Percentiles rank a stretch among this genome's conserved stretches.
Evolutionary conservation across 1,284 basidiomycete genomes (phyloP).

Genomic region (Tetrapyrgos nigripes): DNA sequence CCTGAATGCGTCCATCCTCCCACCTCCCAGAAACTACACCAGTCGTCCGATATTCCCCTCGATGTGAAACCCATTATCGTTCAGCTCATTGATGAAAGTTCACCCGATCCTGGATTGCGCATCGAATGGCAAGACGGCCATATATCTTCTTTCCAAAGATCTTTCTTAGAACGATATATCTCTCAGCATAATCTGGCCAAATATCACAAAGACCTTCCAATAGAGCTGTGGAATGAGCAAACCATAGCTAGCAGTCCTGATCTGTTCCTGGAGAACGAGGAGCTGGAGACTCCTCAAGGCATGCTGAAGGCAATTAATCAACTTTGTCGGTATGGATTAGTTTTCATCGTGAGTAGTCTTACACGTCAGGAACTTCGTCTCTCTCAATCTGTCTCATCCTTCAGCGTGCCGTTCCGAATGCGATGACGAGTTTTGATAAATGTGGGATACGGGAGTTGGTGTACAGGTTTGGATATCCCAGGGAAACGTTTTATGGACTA

Average conservation of each 20-base stretch:
- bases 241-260: slow-evolving; percentile 3
- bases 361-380: background rate
- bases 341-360: slow-evolving; percentile 39
- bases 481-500: slow-evolving; percentile 91
- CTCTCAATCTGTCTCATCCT: background rate
- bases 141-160: slow-evolving; percentile 53
- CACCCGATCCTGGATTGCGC: slow-evolving; percentile 31
- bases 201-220: slow-evolving; percentile 16
- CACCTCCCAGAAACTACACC: slow-evolving; percentile 80
- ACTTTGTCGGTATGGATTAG: slow-evolving; percentile 52
- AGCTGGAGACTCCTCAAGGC: slow-evolving; percentile 16
- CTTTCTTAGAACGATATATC: slow-evolving; percentile 59
- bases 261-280: slow-evolving; percentile 16
- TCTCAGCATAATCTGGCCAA: slow-evolving; percentile 28
- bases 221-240: slow-evolving; percentile 15
- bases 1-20: slow-evolving; percentile 70
- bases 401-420: slow-evolving; percentile 57
- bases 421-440: slow-evolving; percentile 55
- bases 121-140: slow-evolving; percentile 69
- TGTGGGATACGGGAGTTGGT: slow-evolving; percentile 77
- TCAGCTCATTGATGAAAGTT: slow-evolving; percentile 38
- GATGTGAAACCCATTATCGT: slow-evolving; percentile 46
- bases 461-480: slow-evolving; percentile 73
- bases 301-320: slow-evolving; percentile 38
- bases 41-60: slow-evolving; percentile 67